Evolutionary conservation across 2,329 filamentous ascomycete species (phyloP).

Genomic region (Pleoardoris graminearum): DNA sequence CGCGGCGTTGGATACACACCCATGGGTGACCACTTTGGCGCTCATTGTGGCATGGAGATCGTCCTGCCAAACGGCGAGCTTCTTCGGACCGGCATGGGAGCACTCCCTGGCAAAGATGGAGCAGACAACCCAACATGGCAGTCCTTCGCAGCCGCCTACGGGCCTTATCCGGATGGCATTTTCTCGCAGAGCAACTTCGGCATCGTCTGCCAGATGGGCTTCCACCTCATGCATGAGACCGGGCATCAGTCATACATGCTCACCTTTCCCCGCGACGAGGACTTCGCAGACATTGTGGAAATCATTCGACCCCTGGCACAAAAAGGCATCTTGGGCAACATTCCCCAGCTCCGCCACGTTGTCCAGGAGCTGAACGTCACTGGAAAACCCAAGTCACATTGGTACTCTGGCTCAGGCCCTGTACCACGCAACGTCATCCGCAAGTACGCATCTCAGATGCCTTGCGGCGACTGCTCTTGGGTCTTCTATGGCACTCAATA

Average conservation of each 20-base stretch:
- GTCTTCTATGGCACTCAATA: conserved; percentile 56
- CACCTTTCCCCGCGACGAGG: conserved; percentile 55
- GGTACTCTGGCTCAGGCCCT: conserved; percentile 20
- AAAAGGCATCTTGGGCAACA: conserved; percentile 51
- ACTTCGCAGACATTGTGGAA: conserved; percentile 54
- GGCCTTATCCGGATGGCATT: conserved; percentile 43
- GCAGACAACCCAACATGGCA: conserved; percentile 32
- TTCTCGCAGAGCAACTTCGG: conserved; percentile 44
- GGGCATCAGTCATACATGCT: conserved; percentile 51
- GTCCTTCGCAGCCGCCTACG: conserved; percentile 43
- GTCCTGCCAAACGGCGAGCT: conserved; percentile 47
- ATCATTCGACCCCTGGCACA: conserved; percentile 52
- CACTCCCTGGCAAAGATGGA: conserved; percentile 32
- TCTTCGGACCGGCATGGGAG: conserved; percentile 49
- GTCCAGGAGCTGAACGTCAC: conserved; percentile 52
- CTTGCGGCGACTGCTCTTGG: conserved; percentile 51
- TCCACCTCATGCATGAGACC: conserved; percentile 59
- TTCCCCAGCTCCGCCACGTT: conserved; percentile 52
- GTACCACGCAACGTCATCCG: conserved; percentile 22
- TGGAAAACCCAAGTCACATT: conserved; percentile 44
- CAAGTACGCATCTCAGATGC: conserved; percentile 16
- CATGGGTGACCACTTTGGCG: conserved; percentile 51
- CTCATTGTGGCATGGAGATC: conserved; percentile 51
- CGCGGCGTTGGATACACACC: conserved; percentile 49
- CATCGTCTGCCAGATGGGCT: conserved; percentile 55